phyloP scores from a whole-genome alignment of 805 yeast genomes.

The Candida odintsovae region DNA sequence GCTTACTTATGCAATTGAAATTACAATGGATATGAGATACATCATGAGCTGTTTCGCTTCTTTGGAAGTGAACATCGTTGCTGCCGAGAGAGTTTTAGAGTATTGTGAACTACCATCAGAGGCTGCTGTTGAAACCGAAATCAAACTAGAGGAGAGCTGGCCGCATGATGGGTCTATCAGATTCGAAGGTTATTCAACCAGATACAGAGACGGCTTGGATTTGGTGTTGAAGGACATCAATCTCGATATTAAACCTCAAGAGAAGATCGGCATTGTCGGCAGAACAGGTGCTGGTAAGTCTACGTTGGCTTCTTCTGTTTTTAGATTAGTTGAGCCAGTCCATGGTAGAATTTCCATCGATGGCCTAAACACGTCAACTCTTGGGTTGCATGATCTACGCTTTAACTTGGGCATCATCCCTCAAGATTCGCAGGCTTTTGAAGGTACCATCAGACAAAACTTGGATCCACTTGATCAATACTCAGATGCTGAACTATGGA shows the following conservation, averaged over 20 bases:
- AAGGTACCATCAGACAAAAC: conserved; percentile 56
- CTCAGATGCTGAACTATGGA: conserved; percentile 51
- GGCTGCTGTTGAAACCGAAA: conserved; percentile 40
- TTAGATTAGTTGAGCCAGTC: too few species aligned
- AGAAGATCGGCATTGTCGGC: too few species aligned
- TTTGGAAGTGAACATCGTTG: conserved; percentile 59
- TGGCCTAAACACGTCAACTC: conserved; percentile 41
- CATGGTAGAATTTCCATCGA: conserved; percentile 25
- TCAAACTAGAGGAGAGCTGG: conserved; percentile 46
- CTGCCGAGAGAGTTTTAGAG: conserved; percentile 64
- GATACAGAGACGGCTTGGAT: conserved; percentile 29
- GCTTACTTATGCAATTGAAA: conserved; percentile 65
- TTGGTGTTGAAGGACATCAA: too few species aligned
- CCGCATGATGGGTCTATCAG: conserved; percentile 46
- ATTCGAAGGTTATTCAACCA: conserved; percentile 49
- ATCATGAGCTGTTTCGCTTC: conserved; percentile 59
- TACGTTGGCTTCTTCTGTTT: too few species aligned
- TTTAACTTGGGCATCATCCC: conserved; percentile 57
- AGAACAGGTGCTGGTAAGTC: too few species aligned
- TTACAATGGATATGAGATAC: conserved; percentile 50
- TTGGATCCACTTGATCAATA: conserved; percentile 54
- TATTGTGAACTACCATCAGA: conserved; percentile 44
- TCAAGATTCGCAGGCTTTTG: conserved; percentile 63
- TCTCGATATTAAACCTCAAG: too few species aligned
- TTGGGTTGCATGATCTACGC: conserved; percentile 52